Conservation (phyloP, 2,329 filamentous ascomycete genomes). For the Exutisphaerella laricina region DNA sequence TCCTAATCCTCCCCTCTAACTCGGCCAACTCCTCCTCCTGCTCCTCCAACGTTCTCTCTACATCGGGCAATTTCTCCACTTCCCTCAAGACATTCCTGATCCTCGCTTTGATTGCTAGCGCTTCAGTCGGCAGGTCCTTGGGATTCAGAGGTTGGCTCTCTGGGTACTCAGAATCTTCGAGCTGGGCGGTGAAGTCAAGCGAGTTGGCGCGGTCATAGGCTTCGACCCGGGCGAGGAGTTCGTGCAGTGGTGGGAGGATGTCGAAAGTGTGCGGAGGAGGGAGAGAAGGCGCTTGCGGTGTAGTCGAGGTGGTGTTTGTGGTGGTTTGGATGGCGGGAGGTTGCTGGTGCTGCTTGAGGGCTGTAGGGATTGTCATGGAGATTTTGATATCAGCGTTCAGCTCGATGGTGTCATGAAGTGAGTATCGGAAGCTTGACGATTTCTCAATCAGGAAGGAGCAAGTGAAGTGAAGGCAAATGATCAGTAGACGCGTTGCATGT, state of each 20-base stretch:
- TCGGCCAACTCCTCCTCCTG: conserved; percentile 65
- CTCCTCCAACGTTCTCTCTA: conserved; percentile 59
- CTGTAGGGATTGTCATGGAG: not conserved
- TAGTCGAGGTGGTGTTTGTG: conserved; percentile 18
- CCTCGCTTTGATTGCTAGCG: conserved; percentile 65
- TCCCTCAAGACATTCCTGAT: conserved; percentile 64
- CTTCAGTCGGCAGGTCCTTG: conserved; percentile 75
- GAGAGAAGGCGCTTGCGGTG: conserved; percentile 38
- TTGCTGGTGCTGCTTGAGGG: conserved; percentile 18
- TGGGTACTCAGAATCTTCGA: conserved; percentile 34
- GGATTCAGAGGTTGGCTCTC: conserved; percentile 46
- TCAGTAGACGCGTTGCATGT: too few species aligned
- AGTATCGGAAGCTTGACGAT: too few species aligned
- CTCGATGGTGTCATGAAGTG: not conserved
- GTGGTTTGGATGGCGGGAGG: conserved; percentile 22
- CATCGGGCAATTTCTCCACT: conserved; percentile 62
- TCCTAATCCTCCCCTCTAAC: conserved; percentile 58
- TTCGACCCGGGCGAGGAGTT: conserved; percentile 66
- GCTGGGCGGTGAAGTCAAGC: conserved; percentile 2
- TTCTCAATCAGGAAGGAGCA: too few species aligned
- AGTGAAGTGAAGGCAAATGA: too few species aligned
- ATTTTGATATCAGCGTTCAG: too few species aligned
- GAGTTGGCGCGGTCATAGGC: conserved; percentile 5
- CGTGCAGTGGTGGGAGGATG: conserved; percentile 73
- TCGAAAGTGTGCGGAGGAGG: conserved; percentile 81